A percentile compares a stretch with the other conserved stretches of the same genome.
Conservation (phyloP, 2,329 filamentous ascomycete genomes). For the Tolypocladium tundrense region DNA sequence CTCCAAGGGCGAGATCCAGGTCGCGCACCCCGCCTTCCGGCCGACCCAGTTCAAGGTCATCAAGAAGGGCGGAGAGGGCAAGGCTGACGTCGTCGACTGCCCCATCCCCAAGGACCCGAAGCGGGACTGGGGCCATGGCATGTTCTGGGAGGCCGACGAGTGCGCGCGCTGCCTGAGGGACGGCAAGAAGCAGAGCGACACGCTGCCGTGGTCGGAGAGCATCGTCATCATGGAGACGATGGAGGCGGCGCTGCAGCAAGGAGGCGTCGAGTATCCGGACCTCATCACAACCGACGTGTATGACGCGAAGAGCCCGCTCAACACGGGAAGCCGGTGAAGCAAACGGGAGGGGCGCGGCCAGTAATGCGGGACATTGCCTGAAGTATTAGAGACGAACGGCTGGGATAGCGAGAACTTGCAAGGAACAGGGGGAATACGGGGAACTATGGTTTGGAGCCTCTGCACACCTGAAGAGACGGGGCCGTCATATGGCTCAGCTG, state of each 20-base stretch:
- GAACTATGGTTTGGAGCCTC: too few relatives aligned
- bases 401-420: too few relatives aligned
- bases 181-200: conserved; percentile 64
- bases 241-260: conserved; percentile 44
- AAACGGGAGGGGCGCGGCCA: not conserved
- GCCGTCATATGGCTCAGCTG: not conserved
- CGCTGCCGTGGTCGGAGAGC: conserved; percentile 64
- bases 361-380: too few relatives aligned
- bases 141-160: conserved; percentile 86
- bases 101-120: conserved; percentile 41
- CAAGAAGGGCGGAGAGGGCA: conserved; percentile 35
- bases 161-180: conserved; percentile 65
- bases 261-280: conserved; percentile 42
- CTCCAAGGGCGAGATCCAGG: conserved; percentile 70
- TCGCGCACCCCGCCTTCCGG: conserved; percentile 60
- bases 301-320: conserved; percentile 50
- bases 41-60: conserved; percentile 58
- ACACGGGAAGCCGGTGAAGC: conserved; percentile 35
- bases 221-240: conserved; percentile 73
- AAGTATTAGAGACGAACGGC: too few relatives aligned
- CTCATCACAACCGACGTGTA: conserved; percentile 47
- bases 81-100: conserved; percentile 40
- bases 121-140: conserved; percentile 57
- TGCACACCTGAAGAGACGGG: too few relatives aligned
- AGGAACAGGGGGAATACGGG: too few relatives aligned